phyloP scores from a whole-genome alignment of 2,329 filamentous ascomycete genomes.

The Pseudopithomyces maydicus region DNA sequence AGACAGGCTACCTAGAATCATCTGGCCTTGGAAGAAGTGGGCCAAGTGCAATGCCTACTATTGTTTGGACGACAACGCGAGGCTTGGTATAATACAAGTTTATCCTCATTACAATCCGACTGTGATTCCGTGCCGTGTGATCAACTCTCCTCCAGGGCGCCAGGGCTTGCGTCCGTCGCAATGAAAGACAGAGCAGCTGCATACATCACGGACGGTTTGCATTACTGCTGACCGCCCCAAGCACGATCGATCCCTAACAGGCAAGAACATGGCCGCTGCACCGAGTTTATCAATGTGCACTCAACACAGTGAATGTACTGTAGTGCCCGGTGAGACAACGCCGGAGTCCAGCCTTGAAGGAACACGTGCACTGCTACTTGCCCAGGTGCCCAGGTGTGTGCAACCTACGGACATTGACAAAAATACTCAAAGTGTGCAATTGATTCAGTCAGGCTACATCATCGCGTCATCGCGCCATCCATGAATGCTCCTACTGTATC shows the following conservation, averaged over 20 bases:
- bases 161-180: no score
- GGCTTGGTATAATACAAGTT: no score
- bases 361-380: conserved; percentile 4
- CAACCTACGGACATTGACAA: neutral
- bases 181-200: neutral
- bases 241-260: neutral
- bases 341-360: conserved; percentile 5
- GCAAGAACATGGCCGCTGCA: neutral
- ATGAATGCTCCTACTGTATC: neutral
- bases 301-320: neutral
- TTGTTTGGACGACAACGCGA: no score
- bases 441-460: neutral
- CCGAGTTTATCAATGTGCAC: neutral
- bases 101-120: no score
- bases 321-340: conserved; percentile 4
- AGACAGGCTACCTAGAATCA: neutral
- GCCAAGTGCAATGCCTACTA: neutral
- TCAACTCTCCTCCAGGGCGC: no score
- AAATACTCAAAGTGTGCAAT: neutral
- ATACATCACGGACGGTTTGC: neutral
- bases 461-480: neutral
- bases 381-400: neutral
- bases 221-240: neutral
- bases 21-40: neutral
- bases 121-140: no score